Evolutionary conservation across 2,329 filamentous ascomycete genomes (phyloP).

Genomic region (Tolypocladium paradoxum): DNA sequence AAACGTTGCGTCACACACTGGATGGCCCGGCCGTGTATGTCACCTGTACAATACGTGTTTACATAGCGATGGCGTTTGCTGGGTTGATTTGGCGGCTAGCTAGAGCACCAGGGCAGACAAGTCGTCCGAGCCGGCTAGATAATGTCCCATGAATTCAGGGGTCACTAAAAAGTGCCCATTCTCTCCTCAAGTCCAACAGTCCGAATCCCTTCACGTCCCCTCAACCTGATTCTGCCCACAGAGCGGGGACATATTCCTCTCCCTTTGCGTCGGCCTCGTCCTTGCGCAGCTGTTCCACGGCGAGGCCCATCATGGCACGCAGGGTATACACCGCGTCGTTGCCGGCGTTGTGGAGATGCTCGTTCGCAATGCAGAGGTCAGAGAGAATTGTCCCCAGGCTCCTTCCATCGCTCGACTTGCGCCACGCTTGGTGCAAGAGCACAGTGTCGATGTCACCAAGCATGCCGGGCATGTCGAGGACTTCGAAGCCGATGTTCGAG

Average conservation of each 20-base stretch:
- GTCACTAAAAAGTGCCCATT: background rate
- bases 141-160: background rate
- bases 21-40: constrained; percentile 9
- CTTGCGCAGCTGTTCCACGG: constrained; percentile 13
- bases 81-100: constrained; percentile 14
- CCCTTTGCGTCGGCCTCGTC: constrained; percentile 8
- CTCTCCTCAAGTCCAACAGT: constrained; percentile 1
- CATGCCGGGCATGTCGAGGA: constrained; percentile 39
- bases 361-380: constrained; percentile 51
- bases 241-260: constrained; percentile 7
- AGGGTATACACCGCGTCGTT: constrained; percentile 80
- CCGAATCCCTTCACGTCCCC: background rate
- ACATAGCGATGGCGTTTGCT: constrained; percentile 34
- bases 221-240: background rate
- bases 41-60: constrained; percentile 27
- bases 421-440: constrained; percentile 55
- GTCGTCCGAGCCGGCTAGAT: background rate
- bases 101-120: constrained; percentile 1
- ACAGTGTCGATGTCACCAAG: constrained; percentile 64
- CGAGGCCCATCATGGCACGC: constrained; percentile 52
- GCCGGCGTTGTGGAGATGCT: constrained; percentile 72
- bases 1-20: background rate
- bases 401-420: constrained; percentile 38
- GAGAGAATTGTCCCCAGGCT: constrained; percentile 51
- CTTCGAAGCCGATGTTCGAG: constrained; percentile 50